phyloP scores from a whole-genome alignment of 441 rosid species.

The Aquilaria agallochum region DNA sequence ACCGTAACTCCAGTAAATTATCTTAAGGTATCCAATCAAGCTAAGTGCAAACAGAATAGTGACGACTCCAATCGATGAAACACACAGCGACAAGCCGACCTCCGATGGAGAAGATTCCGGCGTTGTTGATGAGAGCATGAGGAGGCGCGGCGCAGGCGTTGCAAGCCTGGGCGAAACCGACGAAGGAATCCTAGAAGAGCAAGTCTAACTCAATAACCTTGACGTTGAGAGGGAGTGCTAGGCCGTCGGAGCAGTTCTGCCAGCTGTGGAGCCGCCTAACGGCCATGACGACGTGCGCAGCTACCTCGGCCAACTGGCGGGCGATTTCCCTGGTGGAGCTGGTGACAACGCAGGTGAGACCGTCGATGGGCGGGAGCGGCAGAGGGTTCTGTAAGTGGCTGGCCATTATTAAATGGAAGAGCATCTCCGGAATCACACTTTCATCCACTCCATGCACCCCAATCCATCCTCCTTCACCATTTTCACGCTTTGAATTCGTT shows the following conservation, averaged over 20 bases:
- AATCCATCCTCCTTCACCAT: slow-evolving; percentile 53
- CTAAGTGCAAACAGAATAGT: too few species aligned
- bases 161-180: slow-evolving; percentile 73
- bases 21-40: too few species aligned
- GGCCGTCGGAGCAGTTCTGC: slow-evolving; percentile 74
- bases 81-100: slow-evolving; percentile 37
- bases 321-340: slow-evolving; percentile 94
- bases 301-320: slow-evolving; percentile 92
- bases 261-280: slow-evolving; percentile 81
- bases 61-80: not conserved
- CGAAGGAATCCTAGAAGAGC: slow-evolving; percentile 82
- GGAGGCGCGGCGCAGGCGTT: slow-evolving; percentile 70
- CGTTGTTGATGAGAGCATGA: slow-evolving; percentile 92
- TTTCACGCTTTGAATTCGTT: too few species aligned
- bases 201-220: slow-evolving; percentile 99
- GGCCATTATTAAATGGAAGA: slow-evolving; percentile 83
- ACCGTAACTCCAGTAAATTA: too few species aligned
- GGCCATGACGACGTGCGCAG: slow-evolving; percentile 98
- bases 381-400: slow-evolving; percentile 81
- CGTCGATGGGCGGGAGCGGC: slow-evolving; percentile 77
- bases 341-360: slow-evolving; percentile 83
- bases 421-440: slow-evolving; percentile 66
- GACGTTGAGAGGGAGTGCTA: slow-evolving; percentile 72
- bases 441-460: slow-evolving; percentile 95
- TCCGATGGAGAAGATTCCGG: slow-evolving; percentile 97